These are phyloP conservation scores for Combretum micranthum DNA, from an alignment of 345 rosid species.

Conservation along the genomic window DNA sequence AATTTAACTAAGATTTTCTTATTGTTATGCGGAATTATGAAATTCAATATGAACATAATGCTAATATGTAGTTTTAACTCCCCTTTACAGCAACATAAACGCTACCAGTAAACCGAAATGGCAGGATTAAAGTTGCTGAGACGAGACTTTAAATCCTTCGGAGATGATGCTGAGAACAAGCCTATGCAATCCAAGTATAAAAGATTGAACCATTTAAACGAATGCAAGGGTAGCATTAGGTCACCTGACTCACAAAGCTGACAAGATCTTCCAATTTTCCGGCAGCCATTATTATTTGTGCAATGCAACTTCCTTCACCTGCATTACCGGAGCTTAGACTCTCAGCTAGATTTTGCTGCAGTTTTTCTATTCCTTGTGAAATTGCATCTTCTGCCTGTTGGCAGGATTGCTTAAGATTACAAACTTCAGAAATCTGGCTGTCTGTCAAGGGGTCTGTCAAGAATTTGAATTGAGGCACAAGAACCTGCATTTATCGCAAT, in stretches of 20 bases:
- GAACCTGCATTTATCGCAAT: constrained; percentile 38
- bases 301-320: constrained; percentile 44
- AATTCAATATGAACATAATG: too few species aligned
- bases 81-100: too few species aligned
- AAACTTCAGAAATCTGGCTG: constrained; percentile 40
- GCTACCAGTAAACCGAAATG: too few species aligned
- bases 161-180: not conserved
- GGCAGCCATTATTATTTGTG: constrained; percentile 57
- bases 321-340: constrained; percentile 57
- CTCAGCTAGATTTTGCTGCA: constrained; percentile 63
- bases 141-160: not conserved
- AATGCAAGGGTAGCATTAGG: constrained; percentile 5
- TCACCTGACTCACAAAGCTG: constrained; percentile 79
- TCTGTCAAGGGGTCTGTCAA: constrained; percentile 66
- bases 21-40: too few species aligned
- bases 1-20: too few species aligned
- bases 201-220: not conserved
- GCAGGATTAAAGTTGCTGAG: too few species aligned
- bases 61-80: too few species aligned
- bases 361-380: constrained; percentile 86
- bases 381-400: constrained; percentile 98
- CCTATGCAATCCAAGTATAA: not conserved
- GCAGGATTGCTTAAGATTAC: constrained; percentile 53
- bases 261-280: constrained; percentile 70
- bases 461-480: constrained; percentile 60